phyloP scores from a whole-genome alignment of 2,329 filamentous ascomycete genomes.

The Colletotrichum plurivorum region DNA sequence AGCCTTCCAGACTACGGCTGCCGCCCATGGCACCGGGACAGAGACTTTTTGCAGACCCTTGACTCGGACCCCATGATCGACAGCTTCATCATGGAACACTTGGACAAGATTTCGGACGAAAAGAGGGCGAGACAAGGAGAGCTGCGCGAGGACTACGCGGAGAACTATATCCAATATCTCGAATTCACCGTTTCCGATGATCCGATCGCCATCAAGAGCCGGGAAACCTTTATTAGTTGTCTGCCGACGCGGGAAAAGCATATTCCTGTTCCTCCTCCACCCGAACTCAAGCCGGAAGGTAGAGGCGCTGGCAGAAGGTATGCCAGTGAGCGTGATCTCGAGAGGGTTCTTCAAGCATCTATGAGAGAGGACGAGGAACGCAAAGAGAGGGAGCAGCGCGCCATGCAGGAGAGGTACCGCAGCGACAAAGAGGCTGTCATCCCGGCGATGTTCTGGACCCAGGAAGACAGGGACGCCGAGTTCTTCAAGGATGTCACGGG shows the following conservation, averaged over 20 bases:
- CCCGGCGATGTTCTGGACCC: slow-evolving; percentile 77
- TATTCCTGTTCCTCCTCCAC: slow-evolving; percentile 46
- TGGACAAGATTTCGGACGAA: slow-evolving; percentile 58
- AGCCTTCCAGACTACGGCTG: slow-evolving; percentile 64
- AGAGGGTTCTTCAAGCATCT: slow-evolving; percentile 80
- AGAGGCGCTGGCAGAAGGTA: slow-evolving; percentile 69
- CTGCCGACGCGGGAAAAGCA: slow-evolving; percentile 38
- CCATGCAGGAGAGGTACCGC: slow-evolving; percentile 78
- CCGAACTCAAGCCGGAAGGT: slow-evolving; percentile 71
- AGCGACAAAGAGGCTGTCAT: slow-evolving; percentile 84
- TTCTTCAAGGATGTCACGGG: slow-evolving; percentile 78
- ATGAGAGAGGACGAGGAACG: slow-evolving; percentile 79
- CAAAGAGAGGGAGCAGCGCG: slow-evolving; percentile 75
- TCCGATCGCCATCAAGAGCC: slow-evolving; percentile 67
- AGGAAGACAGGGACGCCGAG: slow-evolving; percentile 70
- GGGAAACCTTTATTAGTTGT: slow-evolving; percentile 62
- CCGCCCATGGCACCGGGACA: slow-evolving; percentile 64
- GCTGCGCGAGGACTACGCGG: slow-evolving; percentile 58
- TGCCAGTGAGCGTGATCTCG: slow-evolving; percentile 80
- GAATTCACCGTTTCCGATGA: slow-evolving; percentile 70
- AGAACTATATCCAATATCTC: slow-evolving; percentile 66
- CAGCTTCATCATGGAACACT: slow-evolving; percentile 61
- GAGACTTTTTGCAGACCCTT: slow-evolving; percentile 58
- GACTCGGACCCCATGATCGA: slow-evolving; percentile 57
- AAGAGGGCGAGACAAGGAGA: slow-evolving; percentile 55